These are phyloP conservation scores for Bremia lactucae DNA, from an alignment of 352 stramenopile species.

Conservation along the genomic window DNA sequence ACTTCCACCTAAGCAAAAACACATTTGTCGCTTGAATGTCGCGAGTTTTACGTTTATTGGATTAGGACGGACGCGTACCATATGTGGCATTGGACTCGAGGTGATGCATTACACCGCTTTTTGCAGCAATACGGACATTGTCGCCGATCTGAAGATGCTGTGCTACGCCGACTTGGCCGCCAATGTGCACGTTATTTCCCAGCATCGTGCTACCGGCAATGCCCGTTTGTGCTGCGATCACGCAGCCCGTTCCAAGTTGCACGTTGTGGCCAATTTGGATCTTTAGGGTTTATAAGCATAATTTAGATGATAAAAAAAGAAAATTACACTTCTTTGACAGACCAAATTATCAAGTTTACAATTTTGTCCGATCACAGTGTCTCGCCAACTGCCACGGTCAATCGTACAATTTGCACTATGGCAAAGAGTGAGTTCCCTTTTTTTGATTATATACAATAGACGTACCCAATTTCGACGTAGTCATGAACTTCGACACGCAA, in stretches of 20 bases:
- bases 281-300: constrained; percentile 12
- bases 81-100: constrained; percentile 44
- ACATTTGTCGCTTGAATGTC: background rate
- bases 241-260: constrained; percentile 54
- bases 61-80: constrained; percentile 13
- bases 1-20: constrained; percentile 33
- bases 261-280: constrained; percentile 86
- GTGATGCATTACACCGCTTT: constrained; percentile 77
- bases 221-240: constrained; percentile 70
- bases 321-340: background rate
- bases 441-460: background rate
- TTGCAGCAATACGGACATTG: constrained; percentile 78
- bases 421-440: background rate
- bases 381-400: constrained; percentile 76
- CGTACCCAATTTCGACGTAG: constrained; percentile 75
- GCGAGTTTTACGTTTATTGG: background rate
- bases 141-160: constrained; percentile 72
- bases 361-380: constrained; percentile 58
- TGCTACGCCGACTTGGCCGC: constrained; percentile 74
- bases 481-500: constrained; percentile 66
- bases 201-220: constrained; percentile 78
- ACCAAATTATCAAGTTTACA: constrained; percentile 83
- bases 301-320: constrained; percentile 1
- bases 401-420: constrained; percentile 66
- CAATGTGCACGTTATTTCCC: constrained; percentile 62